A percentile compares a stretch with the other conserved stretches of the same genome.
phyloP scores from a whole-genome alignment of 2,329 filamentous ascomycete genomes.

The Hymenoscyphus occultus region DNA sequence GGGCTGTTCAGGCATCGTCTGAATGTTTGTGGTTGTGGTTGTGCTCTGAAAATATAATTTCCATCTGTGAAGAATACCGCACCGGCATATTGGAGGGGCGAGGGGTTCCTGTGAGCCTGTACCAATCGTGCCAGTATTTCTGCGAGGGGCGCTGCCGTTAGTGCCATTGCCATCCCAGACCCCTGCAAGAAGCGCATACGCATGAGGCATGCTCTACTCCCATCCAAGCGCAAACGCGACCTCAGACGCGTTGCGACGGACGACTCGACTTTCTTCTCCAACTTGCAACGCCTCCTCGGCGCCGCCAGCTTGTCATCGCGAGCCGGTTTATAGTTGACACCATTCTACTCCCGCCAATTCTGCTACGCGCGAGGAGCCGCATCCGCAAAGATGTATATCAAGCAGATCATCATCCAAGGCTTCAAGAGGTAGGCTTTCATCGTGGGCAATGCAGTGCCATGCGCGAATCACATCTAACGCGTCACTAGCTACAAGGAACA shows the following conservation, averaged over 20 bases:
- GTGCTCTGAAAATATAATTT: not conserved
- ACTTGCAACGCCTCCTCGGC: not conserved
- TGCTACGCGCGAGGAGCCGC: not conserved
- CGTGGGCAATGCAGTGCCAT: constrained; percentile 28
- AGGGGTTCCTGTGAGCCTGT: too few relatives aligned
- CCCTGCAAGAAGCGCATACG: too few relatives aligned
- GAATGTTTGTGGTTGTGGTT: not conserved
- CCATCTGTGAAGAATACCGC: not conserved
- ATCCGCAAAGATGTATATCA: constrained; percentile 79
- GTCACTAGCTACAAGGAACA: constrained; percentile 91
- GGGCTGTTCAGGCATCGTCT: not conserved
- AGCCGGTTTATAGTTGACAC: not conserved
- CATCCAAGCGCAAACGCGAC: not conserved
- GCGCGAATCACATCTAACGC: constrained; percentile 16
- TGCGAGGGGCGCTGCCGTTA: too few relatives aligned
- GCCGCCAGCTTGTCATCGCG: not conserved
- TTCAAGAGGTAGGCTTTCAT: constrained; percentile 76
- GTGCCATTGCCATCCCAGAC: too few relatives aligned
- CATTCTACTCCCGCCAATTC: not conserved
- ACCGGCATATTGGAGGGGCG: too few relatives aligned
- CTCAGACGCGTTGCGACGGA: not conserved
- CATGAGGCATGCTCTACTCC: too few relatives aligned
- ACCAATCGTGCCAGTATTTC: too few relatives aligned
- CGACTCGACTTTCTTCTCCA: not conserved
- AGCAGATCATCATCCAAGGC: constrained; percentile 99